Percentiles rank a stretch among this genome's conserved stretches.
Evolutionary conservation across 495 filamentous ascomycete genomes (phyloP).

Genomic region (Rostrohypoxylon terebratum): DNA sequence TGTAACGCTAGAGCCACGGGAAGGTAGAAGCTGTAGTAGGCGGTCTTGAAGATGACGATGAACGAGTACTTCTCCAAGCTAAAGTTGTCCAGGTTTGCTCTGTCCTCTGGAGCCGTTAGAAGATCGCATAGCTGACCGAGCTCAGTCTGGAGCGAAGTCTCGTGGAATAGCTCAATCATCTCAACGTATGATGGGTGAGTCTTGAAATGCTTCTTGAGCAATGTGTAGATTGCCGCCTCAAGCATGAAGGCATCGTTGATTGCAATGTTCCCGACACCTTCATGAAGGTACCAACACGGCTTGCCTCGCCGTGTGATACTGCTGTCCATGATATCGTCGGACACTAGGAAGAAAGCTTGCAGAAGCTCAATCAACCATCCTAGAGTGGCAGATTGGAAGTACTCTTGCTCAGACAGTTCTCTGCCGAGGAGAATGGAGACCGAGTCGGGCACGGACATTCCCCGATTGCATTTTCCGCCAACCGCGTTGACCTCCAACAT

Average conservation of each 20-base stretch:
- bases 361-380: slow-evolving; percentile 98
- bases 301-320: slow-evolving; percentile 91
- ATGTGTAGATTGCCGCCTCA: slow-evolving; percentile 86
- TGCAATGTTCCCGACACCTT: slow-evolving; percentile 89
- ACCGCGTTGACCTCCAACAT: slow-evolving; percentile 83
- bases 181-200: slow-evolving; percentile 87
- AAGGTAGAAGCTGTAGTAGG: slow-evolving; percentile 98
- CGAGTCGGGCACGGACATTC: slow-evolving; percentile 97
- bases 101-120: slow-evolving; percentile 94
- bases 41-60: slow-evolving; percentile 99
- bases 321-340: slow-evolving; percentile 97
- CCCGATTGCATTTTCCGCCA: slow-evolving; percentile 98
- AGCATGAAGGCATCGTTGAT: slow-evolving; percentile 99
- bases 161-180: slow-evolving; percentile 94
- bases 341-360: slow-evolving; percentile 98
- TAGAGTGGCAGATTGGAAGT: slow-evolving; percentile 83
- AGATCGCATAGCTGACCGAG: slow-evolving; percentile 94
- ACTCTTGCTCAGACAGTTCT: slow-evolving; percentile 79
- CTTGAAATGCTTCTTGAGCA: slow-evolving; percentile 93
- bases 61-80: slow-evolving; percentile 94
- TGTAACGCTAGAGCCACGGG: slow-evolving; percentile 92
- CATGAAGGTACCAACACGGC: slow-evolving; percentile 94
- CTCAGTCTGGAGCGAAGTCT: slow-evolving; percentile 91
- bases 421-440: slow-evolving; percentile 79
- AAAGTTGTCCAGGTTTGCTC: slow-evolving; percentile 91